Percentiles rank a stretch among this genome's conserved stretches.
phyloP scores from a whole-genome alignment of 2,329 filamentous ascomycete species.

The Exophiala sideris region DNA sequence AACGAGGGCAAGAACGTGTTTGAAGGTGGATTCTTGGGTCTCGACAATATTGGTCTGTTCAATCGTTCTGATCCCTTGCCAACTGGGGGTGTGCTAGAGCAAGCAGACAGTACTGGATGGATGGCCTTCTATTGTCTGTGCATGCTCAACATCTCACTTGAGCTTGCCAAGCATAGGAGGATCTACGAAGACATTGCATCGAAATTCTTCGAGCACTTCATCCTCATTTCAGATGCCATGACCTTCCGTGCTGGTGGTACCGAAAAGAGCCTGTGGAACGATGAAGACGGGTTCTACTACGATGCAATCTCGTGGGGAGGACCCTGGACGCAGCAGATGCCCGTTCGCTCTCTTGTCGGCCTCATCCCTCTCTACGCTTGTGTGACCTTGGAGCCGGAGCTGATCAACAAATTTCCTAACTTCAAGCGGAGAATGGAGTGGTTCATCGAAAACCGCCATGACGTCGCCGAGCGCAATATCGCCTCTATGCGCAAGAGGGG shows the following conservation, averaged over 20 bases:
- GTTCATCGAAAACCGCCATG: constrained; percentile 85
- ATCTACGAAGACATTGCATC: constrained; percentile 95
- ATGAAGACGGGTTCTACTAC: constrained; percentile 94
- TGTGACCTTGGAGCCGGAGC: constrained; percentile 85
- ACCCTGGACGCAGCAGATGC: constrained; percentile 88
- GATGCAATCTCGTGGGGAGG: constrained; percentile 96
- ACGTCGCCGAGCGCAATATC: constrained; percentile 89
- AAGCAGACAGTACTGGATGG: constrained; percentile 97
- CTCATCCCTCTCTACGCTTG: constrained; percentile 92
- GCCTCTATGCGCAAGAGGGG: constrained; percentile 87
- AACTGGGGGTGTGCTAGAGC: constrained; percentile 88
- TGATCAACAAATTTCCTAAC: constrained; percentile 83
- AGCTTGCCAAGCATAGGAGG: constrained; percentile 89
- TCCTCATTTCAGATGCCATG: constrained; percentile 97
- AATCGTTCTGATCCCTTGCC: constrained; percentile 93
- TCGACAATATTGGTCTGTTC: constrained; percentile 97
- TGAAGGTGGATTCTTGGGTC: constrained; percentile 88
- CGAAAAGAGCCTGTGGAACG: constrained; percentile 90
- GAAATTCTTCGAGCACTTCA: constrained; percentile 98
- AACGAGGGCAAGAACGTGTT: constrained; percentile 94
- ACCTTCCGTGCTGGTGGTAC: constrained; percentile 69
- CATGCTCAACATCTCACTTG: constrained; percentile 95
- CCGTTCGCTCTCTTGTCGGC: constrained; percentile 86
- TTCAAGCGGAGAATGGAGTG: constrained; percentile 93
- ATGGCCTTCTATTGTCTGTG: constrained; percentile 97